Percentiles rank a stretch among this genome's conserved stretches.
These are phyloP conservation scores for Bothriochloa decipiens DNA, from an alignment of 176 grass and related monocot genomes.

Conservation along the genomic window DNA sequence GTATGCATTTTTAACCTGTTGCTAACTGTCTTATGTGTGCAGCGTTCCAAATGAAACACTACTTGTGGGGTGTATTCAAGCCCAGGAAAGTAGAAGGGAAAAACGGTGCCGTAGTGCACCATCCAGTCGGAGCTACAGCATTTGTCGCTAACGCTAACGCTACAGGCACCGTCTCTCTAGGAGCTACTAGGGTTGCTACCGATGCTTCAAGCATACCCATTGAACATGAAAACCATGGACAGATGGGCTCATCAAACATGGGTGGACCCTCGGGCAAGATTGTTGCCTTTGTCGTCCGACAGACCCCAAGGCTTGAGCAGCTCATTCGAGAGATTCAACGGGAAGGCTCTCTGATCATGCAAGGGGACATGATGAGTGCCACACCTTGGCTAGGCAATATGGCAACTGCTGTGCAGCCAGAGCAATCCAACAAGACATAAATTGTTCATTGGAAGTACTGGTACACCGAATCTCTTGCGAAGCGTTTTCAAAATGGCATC, in stretches of 20 bases:
- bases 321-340: slow-evolving; percentile 35
- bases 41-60: slow-evolving; percentile 10
- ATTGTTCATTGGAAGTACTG: neutral
- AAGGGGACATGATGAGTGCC: slow-evolving; percentile 7
- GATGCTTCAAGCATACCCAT: neutral
- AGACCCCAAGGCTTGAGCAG: slow-evolving; percentile 13
- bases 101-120: neutral
- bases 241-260: neutral
- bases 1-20: neutral
- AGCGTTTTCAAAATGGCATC: too few species aligned
- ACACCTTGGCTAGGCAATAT: neutral
- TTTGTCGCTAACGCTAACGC: neutral
- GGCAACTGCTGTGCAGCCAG: neutral
- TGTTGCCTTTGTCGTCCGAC: slow-evolving; percentile 15
- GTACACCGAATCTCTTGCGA: too few species aligned
- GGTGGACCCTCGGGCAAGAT: neutral
- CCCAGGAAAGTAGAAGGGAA: neutral
- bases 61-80: slow-evolving; percentile 26
- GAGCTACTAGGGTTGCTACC: neutral
- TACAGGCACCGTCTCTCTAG: neutral
- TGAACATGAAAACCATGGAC: neutral
- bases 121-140: neutral
- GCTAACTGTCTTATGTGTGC: neutral
- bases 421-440: neutral
- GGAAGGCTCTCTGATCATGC: slow-evolving; percentile 22